phyloP scores from a whole-genome alignment of 1,139 yeast species.

The Taphrina confusa region DNA sequence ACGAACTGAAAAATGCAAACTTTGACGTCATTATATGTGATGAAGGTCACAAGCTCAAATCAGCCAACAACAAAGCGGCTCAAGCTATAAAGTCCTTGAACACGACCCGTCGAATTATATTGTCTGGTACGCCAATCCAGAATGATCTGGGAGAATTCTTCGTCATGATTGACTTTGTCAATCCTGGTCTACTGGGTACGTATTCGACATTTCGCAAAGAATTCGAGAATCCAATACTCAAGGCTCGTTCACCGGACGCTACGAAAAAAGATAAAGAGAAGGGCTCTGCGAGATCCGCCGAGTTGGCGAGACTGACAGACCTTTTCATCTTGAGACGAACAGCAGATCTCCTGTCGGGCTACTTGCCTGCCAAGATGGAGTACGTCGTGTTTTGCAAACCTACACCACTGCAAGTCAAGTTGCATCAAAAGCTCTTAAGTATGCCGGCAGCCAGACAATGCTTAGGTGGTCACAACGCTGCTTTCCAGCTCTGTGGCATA shows the following conservation, averaged over 20 bases:
- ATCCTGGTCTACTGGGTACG: slow-evolving; percentile 77
- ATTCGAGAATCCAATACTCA: slow-evolving; percentile 69
- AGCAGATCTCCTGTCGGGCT: slow-evolving; percentile 61
- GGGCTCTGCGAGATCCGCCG: slow-evolving; percentile 65
- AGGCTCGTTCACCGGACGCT: slow-evolving; percentile 74
- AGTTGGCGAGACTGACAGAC: slow-evolving; percentile 41
- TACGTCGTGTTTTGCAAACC: slow-evolving; percentile 79
- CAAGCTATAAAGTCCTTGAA: slow-evolving; percentile 28
- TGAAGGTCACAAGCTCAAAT: slow-evolving; percentile 86
- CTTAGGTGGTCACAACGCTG: slow-evolving; percentile 47
- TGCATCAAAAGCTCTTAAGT: slow-evolving; percentile 57
- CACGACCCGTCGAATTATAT: slow-evolving; percentile 58
- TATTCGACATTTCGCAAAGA: slow-evolving; percentile 63
- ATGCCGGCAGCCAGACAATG: slow-evolving; percentile 50
- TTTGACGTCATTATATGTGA: slow-evolving; percentile 86
- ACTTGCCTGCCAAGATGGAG: slow-evolving; percentile 71
- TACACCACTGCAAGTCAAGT: slow-evolving; percentile 57
- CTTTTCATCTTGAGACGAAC: slow-evolving; percentile 77
- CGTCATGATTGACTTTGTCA: slow-evolving; percentile 76
- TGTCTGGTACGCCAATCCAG: slow-evolving; percentile 96
- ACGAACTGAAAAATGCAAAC: slow-evolving; percentile 52
- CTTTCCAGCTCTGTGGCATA: slow-evolving; percentile 62
- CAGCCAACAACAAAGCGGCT: slow-evolving; percentile 28
- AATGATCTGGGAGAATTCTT: slow-evolving; percentile 84
- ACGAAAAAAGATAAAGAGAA: slow-evolving; percentile 52